Conservation (phyloP, 257 asterid genomes). For the Handroanthus guayacan region DNA sequence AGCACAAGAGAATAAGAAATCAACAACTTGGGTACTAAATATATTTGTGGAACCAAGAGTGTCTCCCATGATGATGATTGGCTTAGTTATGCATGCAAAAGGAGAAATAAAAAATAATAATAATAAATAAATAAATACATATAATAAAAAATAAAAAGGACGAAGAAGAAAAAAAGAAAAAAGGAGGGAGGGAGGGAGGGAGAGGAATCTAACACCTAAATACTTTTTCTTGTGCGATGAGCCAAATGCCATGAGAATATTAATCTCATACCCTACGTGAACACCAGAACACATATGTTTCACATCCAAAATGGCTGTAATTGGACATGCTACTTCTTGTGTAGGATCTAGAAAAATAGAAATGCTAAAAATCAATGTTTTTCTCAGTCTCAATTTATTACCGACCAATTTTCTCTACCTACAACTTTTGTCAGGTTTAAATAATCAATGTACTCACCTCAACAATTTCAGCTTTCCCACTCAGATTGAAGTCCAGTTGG, state of each 20-base stretch:
- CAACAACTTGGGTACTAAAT: slow-evolving; percentile 4
- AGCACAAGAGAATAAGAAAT: background rate
- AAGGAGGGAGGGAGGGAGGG: no score
- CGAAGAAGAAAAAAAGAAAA: no score
- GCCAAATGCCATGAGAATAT: background rate
- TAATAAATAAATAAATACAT: no score
- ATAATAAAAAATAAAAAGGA: no score
- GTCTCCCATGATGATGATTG: slow-evolving; percentile 5
- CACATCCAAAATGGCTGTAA: background rate
- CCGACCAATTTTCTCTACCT: slow-evolving; percentile 3
- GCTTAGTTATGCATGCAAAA: background rate
- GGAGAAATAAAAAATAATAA: background rate
- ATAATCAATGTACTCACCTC: background rate
- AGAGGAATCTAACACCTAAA: background rate
- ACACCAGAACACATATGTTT: background rate
- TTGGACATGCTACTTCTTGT: background rate
- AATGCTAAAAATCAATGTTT: background rate
- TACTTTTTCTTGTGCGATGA: background rate
- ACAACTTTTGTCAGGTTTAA: background rate
- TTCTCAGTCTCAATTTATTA: background rate
- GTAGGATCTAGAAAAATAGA: background rate
- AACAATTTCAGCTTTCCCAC: slow-evolving; percentile 17
- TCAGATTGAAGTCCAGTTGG: background rate
- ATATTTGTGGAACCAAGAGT: slow-evolving; percentile 12
- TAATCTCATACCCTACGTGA: background rate